phyloP scores from a whole-genome alignment of 129 eudicot genomes.

The Ambrosia trifida region DNA sequence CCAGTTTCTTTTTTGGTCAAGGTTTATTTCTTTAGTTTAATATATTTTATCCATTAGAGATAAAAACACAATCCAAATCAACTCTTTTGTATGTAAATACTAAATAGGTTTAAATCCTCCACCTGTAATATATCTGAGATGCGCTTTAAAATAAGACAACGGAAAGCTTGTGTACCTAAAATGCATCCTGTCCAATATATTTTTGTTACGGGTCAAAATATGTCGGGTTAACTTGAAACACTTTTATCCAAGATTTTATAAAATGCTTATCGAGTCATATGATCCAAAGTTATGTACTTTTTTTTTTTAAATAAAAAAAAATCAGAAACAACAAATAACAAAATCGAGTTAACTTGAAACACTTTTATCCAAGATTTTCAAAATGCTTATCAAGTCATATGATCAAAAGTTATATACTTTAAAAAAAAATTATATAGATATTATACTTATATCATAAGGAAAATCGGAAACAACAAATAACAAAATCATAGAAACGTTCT shows the following conservation, averaged over 20 bases:
- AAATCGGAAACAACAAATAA: too few species aligned
- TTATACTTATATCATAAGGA: too few species aligned
- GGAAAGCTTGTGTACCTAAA: background rate
- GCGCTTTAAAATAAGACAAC: background rate
- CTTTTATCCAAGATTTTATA: background rate
- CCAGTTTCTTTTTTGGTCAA: background rate
- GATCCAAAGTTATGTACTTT: background rate
- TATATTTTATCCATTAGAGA: background rate
- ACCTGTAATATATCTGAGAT: too few species aligned
- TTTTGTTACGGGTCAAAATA: slow-evolving; percentile 1
- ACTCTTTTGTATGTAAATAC: background rate
- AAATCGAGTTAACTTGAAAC: too few species aligned
- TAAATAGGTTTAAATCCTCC: too few species aligned
- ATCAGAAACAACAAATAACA: too few species aligned
- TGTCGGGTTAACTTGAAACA: background rate
- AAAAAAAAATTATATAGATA: too few species aligned
- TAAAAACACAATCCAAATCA: background rate
- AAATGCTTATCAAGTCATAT: too few species aligned
- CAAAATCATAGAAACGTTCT: too few species aligned
- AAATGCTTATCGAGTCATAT: background rate
- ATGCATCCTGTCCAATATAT: background rate
- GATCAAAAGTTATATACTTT: too few species aligned
- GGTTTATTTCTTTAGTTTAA: background rate
- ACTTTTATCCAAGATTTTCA: too few species aligned
- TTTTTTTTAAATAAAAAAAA: too few species aligned